phyloP scores from a whole-genome alignment of 2,329 filamentous ascomycete species.

The Colletotrichum ledebouriae region DNA sequence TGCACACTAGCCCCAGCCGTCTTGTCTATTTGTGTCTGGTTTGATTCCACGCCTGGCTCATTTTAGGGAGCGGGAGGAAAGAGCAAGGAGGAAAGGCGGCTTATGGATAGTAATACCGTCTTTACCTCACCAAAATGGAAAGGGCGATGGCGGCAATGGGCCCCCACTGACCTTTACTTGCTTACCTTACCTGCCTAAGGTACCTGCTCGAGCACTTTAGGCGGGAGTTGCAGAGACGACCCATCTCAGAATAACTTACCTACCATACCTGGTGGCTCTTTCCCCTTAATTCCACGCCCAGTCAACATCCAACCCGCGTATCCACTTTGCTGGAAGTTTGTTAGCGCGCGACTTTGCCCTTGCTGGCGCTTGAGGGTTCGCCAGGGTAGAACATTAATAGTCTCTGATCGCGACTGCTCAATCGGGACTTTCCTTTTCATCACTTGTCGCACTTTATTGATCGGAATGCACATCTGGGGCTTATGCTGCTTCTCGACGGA shows the following conservation, averaged over 20 bases:
- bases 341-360: too few relatives aligned
- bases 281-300: constrained; percentile 19
- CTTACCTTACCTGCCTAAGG: neutral
- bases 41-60: constrained; percentile 32
- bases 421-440: neutral
- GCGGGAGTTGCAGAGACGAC: too few relatives aligned
- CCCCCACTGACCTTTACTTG: too few relatives aligned
- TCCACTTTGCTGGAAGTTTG: constrained; percentile 6
- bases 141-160: neutral
- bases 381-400: too few relatives aligned
- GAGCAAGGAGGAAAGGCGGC: constrained; percentile 27
- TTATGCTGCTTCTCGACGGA: constrained; percentile 22
- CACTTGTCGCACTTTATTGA: constrained; percentile 1
- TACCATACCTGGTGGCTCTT: constrained; percentile 15
- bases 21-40: constrained; percentile 33
- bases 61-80: constrained; percentile 32
- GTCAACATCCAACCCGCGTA: constrained; percentile 23
- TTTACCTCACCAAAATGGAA: too few relatives aligned
- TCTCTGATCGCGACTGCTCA: too few relatives aligned
- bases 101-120: neutral
- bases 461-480: constrained; percentile 32
- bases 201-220: too few relatives aligned
- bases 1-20: constrained; percentile 5
- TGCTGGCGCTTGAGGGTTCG: too few relatives aligned
- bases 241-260: too few relatives aligned